These are phyloP conservation scores for Elongisporangium senticosum DNA, from an alignment of 352 stramenopile genomes.

Conservation along the genomic window DNA sequence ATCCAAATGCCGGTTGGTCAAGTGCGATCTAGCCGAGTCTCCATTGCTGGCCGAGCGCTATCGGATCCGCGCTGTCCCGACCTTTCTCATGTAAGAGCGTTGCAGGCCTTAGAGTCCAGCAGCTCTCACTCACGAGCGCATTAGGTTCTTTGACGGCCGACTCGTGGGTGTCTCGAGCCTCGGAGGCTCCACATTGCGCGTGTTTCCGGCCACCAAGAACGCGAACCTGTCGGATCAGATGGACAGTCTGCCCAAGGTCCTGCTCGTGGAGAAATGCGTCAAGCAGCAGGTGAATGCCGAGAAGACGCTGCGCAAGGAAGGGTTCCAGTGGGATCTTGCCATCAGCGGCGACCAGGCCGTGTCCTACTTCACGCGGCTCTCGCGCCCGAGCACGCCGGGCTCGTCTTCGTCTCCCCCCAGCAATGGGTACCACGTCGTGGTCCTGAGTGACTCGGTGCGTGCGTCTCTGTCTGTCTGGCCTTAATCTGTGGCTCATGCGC, in stretches of 20 bases:
- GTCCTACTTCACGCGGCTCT: conserved; percentile 33
- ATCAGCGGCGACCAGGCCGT: conserved; percentile 53
- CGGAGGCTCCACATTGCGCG: conserved; percentile 39
- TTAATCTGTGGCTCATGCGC: background rate
- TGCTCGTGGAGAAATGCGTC: conserved; percentile 47
- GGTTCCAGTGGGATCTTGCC: conserved; percentile 65
- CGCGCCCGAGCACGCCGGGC: conserved; percentile 4
- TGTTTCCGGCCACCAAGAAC: conserved; percentile 55
- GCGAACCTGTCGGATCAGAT: conserved; percentile 46
- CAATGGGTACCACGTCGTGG: conserved; percentile 39
- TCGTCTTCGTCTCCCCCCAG: background rate
- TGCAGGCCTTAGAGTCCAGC: background rate
- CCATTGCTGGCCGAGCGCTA: conserved; percentile 50
- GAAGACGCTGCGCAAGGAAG: conserved; percentile 52
- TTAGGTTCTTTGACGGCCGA: conserved; percentile 54
- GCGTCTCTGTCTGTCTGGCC: background rate
- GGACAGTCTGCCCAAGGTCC: conserved; percentile 49
- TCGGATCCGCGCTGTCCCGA: conserved; percentile 61
- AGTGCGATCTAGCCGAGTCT: conserved; percentile 70
- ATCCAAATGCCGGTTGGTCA: conserved; percentile 50
- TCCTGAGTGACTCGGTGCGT: conserved; percentile 51
- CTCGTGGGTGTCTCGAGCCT: conserved; percentile 63
- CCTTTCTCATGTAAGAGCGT: conserved; percentile 57
- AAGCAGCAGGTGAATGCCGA: conserved; percentile 59
- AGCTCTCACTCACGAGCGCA: background rate